These are phyloP conservation scores for Solanum dulcamara DNA, from an alignment of 257 asterid species.

Conservation along the genomic window DNA sequence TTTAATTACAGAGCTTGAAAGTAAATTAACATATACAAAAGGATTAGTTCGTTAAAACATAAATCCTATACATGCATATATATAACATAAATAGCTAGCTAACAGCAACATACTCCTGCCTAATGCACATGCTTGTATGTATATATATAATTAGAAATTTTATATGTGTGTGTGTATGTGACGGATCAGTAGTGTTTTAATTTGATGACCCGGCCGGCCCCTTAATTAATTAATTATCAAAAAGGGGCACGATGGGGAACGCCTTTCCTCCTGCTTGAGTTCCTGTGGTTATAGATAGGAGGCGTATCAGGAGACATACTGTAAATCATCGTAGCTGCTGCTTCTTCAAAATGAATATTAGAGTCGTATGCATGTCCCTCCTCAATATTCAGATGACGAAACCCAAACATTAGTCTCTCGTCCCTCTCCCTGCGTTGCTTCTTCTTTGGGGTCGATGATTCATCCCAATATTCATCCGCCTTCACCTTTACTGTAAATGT, in stretches of 20 bases:
- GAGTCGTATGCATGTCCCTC: neutral
- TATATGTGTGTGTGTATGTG: neutral
- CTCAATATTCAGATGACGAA: neutral
- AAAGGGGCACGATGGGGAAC: constrained; percentile 68
- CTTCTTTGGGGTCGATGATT: constrained; percentile 31
- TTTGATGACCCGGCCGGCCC: neutral
- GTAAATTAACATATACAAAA: neutral
- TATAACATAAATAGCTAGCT: neutral
- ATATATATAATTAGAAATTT: neutral
- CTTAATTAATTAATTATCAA: constrained; percentile 5
- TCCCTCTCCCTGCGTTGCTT: neutral
- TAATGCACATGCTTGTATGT: neutral
- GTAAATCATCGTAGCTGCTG: neutral
- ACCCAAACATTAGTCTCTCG: neutral
- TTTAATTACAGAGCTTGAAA: neutral
- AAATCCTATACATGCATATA: neutral
- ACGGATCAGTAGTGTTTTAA: neutral
- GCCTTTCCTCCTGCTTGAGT: constrained; percentile 62
- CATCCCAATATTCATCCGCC: constrained; percentile 23
- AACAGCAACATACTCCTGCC: neutral
- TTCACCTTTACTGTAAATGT: constrained; percentile 26
- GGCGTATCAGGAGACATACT: constrained; percentile 46
- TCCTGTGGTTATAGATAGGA: constrained; percentile 36
- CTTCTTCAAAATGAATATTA: constrained; percentile 18
- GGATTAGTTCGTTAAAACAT: neutral